Conservation (phyloP, 306 rosid genomes). For the Sicyos edulis region DNA sequence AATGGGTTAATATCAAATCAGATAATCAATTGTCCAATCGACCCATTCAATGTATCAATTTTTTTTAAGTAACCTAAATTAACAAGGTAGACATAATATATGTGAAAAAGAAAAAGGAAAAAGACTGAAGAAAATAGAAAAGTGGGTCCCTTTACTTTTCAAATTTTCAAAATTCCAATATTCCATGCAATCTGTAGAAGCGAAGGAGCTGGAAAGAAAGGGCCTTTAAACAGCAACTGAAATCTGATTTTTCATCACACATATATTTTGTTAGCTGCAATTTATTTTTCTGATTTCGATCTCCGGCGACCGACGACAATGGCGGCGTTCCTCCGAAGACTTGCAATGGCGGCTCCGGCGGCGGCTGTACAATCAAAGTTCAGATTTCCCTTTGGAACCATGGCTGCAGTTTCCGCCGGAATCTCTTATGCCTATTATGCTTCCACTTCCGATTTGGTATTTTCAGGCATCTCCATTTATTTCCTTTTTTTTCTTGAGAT, state of each 20-base stretch:
- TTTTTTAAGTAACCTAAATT: no score
- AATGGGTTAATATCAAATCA: no score
- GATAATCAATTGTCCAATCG: no score
- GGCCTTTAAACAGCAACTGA: not conserved
- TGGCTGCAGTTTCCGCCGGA: conserved; percentile 83
- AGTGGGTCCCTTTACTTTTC: no score
- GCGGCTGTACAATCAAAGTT: conserved; percentile 17
- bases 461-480: no score
- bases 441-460: conserved; percentile 56
- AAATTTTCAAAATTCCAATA: no score
- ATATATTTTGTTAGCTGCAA: not conserved
- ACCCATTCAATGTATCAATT: no score
- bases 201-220: not conserved
- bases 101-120: no score
- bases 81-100: no score
- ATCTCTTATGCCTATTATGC: conserved; percentile 53
- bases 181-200: not conserved
- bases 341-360: conserved; percentile 47
- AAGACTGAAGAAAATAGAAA: no score
- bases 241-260: not conserved
- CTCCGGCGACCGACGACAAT: conserved; percentile 27
- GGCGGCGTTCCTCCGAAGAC: conserved; percentile 62
- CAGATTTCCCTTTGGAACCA: conserved; percentile 55
- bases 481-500: no score
- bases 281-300: no score